Evolutionary conservation across 73 alveolate species (phyloP), one percentile per base, ranked within the genome.

Genomic region (Breviolum minutum): DNA sequence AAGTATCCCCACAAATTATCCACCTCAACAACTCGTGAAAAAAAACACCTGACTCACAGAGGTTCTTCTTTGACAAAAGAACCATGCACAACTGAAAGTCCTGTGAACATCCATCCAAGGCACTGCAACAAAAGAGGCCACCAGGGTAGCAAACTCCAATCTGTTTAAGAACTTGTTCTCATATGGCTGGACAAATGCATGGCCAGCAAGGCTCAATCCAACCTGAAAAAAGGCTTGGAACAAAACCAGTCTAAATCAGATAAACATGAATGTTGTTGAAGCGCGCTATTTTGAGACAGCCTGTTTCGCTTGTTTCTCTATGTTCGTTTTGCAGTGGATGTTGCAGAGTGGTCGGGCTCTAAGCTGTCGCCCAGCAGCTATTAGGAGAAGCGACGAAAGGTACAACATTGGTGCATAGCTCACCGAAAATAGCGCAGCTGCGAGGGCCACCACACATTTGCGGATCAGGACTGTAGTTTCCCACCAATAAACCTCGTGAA

Each of bases 121-220:
- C 32, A 19, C 89, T 11, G 89, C 89, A 11, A n/a, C 89, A 22
- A 30, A 80, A 32, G 89, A 80, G 32, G 89, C 89, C 89, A 80
- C 54, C 40, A 80, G 89, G 32, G 89, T 80, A 69, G 70, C 89
- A 19, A 80, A 80, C 69, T 80, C 89, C 40, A 80, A 48, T 11
- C 30, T 12, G 70, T 80, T 80, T 30, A 80, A 40, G 89, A 80
- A 80, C 29, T 7, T 9, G 40, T 80, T 70, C 0, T 30, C 30
- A 69, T 80, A 80, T 5, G 89, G 89, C 89, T 48, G 89, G 70
- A 80, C 89, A n/a, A 1, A 80, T 8, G 89, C 68, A 19, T 80
- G 89, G 54, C 89, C 32, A 8, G 89, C 89, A 30, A 80, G 89
- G 64, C 70, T 69, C 5, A 30, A 9, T 8, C 89, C 89, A 7